These are phyloP conservation scores for Paraphoma chrysanthemicola DNA, from an alignment of 2,329 filamentous ascomycete species.

Conservation along the genomic window DNA sequence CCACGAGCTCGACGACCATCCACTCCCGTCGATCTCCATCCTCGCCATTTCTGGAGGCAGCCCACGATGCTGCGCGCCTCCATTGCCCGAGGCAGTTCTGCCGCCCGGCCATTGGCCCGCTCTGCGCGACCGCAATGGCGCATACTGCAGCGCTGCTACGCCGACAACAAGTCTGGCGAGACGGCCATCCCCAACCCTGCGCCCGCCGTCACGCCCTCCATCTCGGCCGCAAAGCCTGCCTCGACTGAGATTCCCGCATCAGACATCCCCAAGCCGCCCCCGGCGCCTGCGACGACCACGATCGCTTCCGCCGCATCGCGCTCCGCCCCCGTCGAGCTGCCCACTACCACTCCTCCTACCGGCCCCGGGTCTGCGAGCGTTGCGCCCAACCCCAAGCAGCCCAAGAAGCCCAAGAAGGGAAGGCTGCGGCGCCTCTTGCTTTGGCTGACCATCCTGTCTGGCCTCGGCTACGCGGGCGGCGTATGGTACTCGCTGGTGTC, in stretches of 20 bases:
- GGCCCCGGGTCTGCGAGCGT: slow-evolving; percentile 52
- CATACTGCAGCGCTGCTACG: slow-evolving; percentile 57
- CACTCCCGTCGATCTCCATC: slow-evolving; percentile 24
- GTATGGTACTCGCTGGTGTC: slow-evolving; percentile 92
- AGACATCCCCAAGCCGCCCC: slow-evolving; percentile 56
- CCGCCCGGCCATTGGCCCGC: slow-evolving; percentile 45
- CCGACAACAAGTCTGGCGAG: slow-evolving; percentile 54
- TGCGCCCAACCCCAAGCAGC: slow-evolving; percentile 49
- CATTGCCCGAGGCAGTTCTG: slow-evolving; percentile 57
- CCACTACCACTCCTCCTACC: slow-evolving; percentile 48
- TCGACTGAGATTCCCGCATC: slow-evolving; percentile 52
- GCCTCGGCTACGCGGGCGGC: slow-evolving; percentile 82
- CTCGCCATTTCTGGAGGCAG: slow-evolving; percentile 44
- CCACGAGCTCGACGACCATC: slow-evolving; percentile 24
- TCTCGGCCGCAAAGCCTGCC: slow-evolving; percentile 45
- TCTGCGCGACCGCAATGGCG: slow-evolving; percentile 47
- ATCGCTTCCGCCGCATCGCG: slow-evolving; percentile 32
- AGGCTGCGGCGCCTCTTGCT: slow-evolving; percentile 79
- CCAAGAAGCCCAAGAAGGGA: slow-evolving; percentile 59
- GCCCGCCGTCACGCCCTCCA: slow-evolving; percentile 48
- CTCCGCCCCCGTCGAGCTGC: slow-evolving; percentile 38
- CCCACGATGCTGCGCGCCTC: slow-evolving; percentile 64
- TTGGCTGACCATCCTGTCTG: slow-evolving; percentile 77
- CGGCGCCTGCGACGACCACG: slow-evolving; percentile 45
- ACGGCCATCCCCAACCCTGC: slow-evolving; percentile 46